phyloP scores from a whole-genome alignment of 2,329 filamentous ascomycete species.

The Microcyclospora pomicola region DNA sequence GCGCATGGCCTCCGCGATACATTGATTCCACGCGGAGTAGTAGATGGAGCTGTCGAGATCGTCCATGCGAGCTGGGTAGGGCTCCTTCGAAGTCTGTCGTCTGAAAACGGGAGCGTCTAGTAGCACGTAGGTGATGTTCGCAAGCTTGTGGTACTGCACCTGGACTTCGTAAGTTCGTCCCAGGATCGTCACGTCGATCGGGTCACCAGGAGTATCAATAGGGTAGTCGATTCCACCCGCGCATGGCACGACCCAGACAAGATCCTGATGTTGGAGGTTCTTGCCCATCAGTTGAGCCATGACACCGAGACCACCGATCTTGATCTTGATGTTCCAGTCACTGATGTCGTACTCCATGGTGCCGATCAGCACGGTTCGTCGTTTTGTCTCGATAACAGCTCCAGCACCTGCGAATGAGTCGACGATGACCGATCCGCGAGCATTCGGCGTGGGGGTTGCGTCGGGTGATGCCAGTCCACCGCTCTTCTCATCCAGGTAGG shows the following conservation, averaged over 20 bases:
- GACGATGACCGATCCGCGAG: slow-evolving; percentile 6
- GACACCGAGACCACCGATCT: slow-evolving; percentile 56
- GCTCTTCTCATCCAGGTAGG: slow-evolving; percentile 14
- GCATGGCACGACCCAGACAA: slow-evolving; percentile 42
- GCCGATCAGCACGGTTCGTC: slow-evolving; percentile 49
- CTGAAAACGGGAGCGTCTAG: slow-evolving; percentile 55
- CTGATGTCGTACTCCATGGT: slow-evolving; percentile 62
- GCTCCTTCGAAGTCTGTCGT: slow-evolving; percentile 47
- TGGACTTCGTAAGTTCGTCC: slow-evolving; percentile 47
- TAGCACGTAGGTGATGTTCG: slow-evolving; percentile 55
- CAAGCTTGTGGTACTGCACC: slow-evolving; percentile 48
- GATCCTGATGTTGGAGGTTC: slow-evolving; percentile 48
- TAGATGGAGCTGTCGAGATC: slow-evolving; percentile 54
- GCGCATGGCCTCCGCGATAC: slow-evolving; percentile 49
- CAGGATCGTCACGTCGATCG: slow-evolving; percentile 49
- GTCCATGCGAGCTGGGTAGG: slow-evolving; percentile 56
- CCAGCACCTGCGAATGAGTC: slow-evolving; percentile 10
- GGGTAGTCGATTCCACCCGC: slow-evolving; percentile 53
- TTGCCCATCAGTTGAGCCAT: slow-evolving; percentile 59
- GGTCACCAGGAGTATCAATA: slow-evolving; percentile 42
- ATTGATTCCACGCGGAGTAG: slow-evolving; percentile 58
- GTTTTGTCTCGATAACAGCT: slow-evolving; percentile 13
- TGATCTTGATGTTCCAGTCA: slow-evolving; percentile 57
- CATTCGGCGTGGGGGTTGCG: slow-evolving; percentile 6
- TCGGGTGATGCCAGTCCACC: slow-evolving; percentile 4